Evolutionary conservation across 2,329 filamentous ascomycete genomes (phyloP).

Genomic region (Fusarium agapanthi): DNA sequence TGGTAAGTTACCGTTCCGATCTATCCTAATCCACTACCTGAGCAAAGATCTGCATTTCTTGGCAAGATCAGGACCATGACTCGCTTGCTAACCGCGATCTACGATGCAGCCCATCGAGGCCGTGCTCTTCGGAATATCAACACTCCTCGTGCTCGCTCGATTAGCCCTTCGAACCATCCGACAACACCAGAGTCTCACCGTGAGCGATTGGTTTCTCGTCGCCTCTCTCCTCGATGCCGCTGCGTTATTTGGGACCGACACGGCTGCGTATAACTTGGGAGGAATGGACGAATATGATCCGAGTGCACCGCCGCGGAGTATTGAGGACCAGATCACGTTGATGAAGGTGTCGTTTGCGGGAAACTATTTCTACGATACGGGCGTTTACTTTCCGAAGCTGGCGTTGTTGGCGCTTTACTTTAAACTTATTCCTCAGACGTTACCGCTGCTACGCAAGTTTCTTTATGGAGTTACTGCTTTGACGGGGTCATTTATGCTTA

Average conservation of each 20-base stretch:
- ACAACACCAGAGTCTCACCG: constrained; percentile 40
- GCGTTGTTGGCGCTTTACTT: constrained; percentile 44
- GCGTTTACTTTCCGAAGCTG: constrained; percentile 43
- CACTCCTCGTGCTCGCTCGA: constrained; percentile 35
- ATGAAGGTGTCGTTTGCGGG: constrained; percentile 44
- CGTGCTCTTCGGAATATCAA: constrained; percentile 35
- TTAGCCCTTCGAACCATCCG: constrained; percentile 38
- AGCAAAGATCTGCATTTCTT: neutral
- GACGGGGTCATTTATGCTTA: constrained; percentile 36
- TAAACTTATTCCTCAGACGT: constrained; percentile 39
- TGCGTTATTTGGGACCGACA: constrained; percentile 41
- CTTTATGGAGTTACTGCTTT: constrained; percentile 34
- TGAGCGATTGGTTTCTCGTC: constrained; percentile 44
- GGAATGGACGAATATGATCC: constrained; percentile 43
- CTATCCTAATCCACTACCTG: neutral
- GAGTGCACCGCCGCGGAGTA: constrained; percentile 5
- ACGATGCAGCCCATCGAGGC: constrained; percentile 43
- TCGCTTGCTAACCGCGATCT: constrained; percentile 11
- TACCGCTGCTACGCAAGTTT: constrained; percentile 37
- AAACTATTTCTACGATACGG: constrained; percentile 46
- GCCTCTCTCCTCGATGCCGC: constrained; percentile 39
- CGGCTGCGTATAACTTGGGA: constrained; percentile 40
- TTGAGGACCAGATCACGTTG: constrained; percentile 28
- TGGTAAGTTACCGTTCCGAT: constrained; percentile 11
- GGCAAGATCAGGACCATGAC: neutral